These are phyloP conservation scores for Carallia pectinifolia DNA, from an alignment of 345 rosid species.

Conservation along the genomic window DNA sequence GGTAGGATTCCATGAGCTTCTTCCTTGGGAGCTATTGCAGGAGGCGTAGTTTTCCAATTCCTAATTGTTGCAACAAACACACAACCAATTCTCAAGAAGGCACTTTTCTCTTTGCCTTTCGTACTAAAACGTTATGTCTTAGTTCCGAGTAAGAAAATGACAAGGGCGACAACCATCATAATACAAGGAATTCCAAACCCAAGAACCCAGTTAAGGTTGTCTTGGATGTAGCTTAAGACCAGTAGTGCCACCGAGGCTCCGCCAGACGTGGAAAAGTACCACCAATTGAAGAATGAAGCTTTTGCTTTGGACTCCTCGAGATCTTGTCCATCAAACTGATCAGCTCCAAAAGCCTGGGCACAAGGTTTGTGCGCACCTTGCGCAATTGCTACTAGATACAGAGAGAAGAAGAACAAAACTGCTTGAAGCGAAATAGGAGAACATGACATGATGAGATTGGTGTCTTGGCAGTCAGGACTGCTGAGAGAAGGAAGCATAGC, in stretches of 20 bases:
- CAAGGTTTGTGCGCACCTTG: constrained; percentile 24
- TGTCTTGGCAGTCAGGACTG: neutral
- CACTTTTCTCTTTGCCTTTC: neutral
- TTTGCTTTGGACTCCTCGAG: constrained; percentile 6
- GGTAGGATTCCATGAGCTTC: neutral
- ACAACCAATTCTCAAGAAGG: constrained; percentile 6
- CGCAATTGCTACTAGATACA: constrained; percentile 18
- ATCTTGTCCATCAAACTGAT: constrained; percentile 17
- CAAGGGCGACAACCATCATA: constrained; percentile 1
- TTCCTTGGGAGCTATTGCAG: neutral
- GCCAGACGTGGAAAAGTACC: neutral
- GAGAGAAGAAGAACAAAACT: constrained; percentile 19
- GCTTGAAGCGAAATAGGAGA: constrained; percentile 1
- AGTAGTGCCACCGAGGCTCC: constrained; percentile 1
- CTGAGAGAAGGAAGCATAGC: constrained; percentile 8
- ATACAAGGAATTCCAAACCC: constrained; percentile 21
- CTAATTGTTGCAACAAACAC: neutral
- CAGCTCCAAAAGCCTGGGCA: constrained; percentile 20
- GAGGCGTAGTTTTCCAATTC: neutral
- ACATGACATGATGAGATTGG: neutral
- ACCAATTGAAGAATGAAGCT: neutral
- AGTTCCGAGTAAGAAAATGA: constrained; percentile 18
- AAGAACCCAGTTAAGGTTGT: constrained; percentile 17
- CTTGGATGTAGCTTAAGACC: constrained; percentile 18
- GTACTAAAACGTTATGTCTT: constrained; percentile 9